Evolutionary conservation across 129 eudicot species (phyloP), one percentile per base, ranked within the genome.

Genomic region (Scalesia atractyloides): DNA sequence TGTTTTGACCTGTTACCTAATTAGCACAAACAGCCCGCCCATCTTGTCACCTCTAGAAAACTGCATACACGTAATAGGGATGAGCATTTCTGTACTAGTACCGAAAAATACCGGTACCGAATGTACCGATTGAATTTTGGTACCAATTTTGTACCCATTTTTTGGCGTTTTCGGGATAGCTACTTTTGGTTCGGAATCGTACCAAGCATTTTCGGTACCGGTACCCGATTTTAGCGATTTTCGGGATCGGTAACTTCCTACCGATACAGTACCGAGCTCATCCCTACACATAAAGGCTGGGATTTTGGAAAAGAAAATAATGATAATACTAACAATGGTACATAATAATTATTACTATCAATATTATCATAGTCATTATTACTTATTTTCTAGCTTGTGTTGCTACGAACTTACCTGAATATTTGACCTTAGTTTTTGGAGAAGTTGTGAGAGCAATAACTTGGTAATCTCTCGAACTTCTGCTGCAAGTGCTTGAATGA

Each of bases 361-460:
- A 16, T n/a, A 73, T 17, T 34, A 64, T 61, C 60, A 64, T 34
- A 39, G 46, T 41, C 67, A 24, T 66, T 30, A 24, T 16, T 66
- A 66, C 26, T 43, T 43, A 43, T 50, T 75, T 69, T 57, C 56
- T 11, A 15, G 39, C 15, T 70, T 48, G 11, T 41, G 46, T 37
- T 37, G 70, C 57, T 63, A 66, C 14, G 61, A 50, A 69, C 30
- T 65, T 63, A 84, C 98, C 92, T 89, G 98, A 77, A 90, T 93
- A 80, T 87, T 93, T 74, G 98, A 89, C 78, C 92, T 84, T 73
- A 93, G 97, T 69, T 86, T 93, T 80, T 89, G 98, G 64, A 93
- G 98, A 87, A 93, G 97, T 79, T 93, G 98, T 50, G 96, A 82
- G 69, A 93, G 96, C 69, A 93, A 80, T 79, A 97, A 89, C 76